phyloP scores from a whole-genome alignment of 2,329 filamentous ascomycete genomes.

The Xylariaceae sp. region DNA sequence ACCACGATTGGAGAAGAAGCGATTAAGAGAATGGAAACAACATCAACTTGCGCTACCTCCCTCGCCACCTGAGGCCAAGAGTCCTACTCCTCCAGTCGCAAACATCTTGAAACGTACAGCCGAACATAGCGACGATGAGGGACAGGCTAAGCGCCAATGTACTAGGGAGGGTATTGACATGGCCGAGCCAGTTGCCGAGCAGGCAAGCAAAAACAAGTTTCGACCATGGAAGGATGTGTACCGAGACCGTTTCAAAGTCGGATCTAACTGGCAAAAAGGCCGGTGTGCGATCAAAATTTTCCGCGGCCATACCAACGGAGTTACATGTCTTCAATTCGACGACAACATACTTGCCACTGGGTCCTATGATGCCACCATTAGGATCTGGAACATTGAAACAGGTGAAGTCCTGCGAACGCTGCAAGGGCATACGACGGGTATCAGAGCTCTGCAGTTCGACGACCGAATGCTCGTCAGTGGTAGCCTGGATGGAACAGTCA shows the following conservation, averaged over 20 bases:
- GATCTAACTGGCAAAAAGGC: conserved; percentile 96
- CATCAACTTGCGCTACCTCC: conserved; percentile 49
- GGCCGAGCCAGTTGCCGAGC: conserved; percentile 10
- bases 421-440: conserved; percentile 72
- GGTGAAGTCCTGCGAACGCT: conserved; percentile 83
- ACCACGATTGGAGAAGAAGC: conserved; percentile 81
- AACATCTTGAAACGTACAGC: conserved; percentile 34
- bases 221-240: conserved; percentile 97
- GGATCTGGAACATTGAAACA: conserved; percentile 92
- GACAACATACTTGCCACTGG: conserved; percentile 89
- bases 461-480: conserved; percentile 87
- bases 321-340: conserved; percentile 65
- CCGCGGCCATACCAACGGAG: conserved; percentile 80
- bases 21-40: conserved; percentile 80
- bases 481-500: conserved; percentile 79
- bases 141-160: conserved; percentile 34
- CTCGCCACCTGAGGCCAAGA: conserved; percentile 9
- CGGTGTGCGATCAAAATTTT: conserved; percentile 80
- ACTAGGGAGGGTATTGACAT: conserved; percentile 24
- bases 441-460: conserved; percentile 88
- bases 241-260: conserved; percentile 89
- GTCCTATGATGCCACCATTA: conserved; percentile 91
- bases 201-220: conserved; percentile 44
- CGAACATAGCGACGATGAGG: conserved; percentile 26
- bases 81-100: conserved; percentile 9